These are phyloP conservation scores for Coccomyxa sp. DNA, from an alignment of 139 green algal genomes.

Conservation along the genomic window DNA sequence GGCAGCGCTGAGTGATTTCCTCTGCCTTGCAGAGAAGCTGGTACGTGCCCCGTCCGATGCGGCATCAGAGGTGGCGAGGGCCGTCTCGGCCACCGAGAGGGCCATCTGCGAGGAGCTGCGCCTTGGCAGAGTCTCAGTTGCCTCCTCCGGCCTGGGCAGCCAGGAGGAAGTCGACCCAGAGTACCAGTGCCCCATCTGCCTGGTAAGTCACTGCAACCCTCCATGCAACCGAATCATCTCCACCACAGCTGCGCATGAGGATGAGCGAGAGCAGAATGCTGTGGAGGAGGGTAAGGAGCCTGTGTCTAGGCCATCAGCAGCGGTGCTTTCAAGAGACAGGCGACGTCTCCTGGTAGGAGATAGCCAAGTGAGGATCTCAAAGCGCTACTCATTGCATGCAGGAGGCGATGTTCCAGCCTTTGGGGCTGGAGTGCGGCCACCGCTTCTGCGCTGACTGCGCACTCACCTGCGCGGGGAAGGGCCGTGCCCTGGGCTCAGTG, in stretches of 20 bases:
- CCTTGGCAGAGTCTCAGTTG: background rate
- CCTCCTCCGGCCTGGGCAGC: background rate
- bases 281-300: too few species aligned
- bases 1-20: too few species aligned
- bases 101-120: background rate
- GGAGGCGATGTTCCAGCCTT: conserved; percentile 31
- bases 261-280: too few species aligned
- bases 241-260: too few species aligned
- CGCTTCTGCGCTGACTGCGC: conserved; percentile 36
- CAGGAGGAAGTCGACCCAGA: conserved; percentile 16
- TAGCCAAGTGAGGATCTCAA: background rate
- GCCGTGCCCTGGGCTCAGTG: conserved; percentile 20
- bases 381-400: conserved; percentile 1
- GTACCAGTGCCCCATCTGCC: conserved; percentile 19
- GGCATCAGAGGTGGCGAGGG: background rate
- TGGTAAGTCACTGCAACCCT: conserved; percentile 19
- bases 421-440: conserved; percentile 40
- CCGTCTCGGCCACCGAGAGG: background rate
- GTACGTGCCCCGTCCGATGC: too few species aligned
- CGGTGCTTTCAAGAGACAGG: too few species aligned
- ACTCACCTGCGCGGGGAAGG: conserved; percentile 20
- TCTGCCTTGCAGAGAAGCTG: too few species aligned
- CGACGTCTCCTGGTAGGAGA: background rate
- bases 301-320: too few species aligned
- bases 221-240: too few species aligned